Evolutionary conservation across 345 rosid species (phyloP).

Genomic region (Populus euphratica): DNA sequence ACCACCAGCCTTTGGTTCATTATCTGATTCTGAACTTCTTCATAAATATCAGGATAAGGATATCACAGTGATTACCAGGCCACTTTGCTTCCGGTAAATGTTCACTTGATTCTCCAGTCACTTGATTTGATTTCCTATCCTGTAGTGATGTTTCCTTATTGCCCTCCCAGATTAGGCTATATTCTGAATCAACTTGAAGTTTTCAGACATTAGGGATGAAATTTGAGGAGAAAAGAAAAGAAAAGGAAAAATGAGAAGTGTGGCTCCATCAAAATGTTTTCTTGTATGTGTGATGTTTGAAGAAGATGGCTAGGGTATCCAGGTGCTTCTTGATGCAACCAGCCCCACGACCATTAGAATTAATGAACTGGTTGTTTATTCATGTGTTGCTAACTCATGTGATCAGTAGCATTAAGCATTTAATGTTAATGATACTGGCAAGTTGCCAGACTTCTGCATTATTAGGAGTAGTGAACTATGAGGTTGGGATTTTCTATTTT

Average conservation of each 20-base stretch:
- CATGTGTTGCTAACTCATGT: neutral
- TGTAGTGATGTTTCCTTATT: neutral
- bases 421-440: neutral
- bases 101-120: neutral
- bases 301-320: neutral
- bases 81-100: slow-evolving; percentile 31
- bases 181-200: neutral
- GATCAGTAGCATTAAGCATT: neutral
- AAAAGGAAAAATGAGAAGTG: neutral
- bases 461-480: neutral
- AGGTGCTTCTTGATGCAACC: neutral
- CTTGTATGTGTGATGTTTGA: neutral
- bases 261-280: neutral
- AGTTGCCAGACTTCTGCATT: neutral
- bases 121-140: neutral
- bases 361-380: neutral
- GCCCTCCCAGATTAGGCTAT: slow-evolving; percentile 3
- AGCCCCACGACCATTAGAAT: neutral
- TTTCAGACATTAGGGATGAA: neutral
- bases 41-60: slow-evolving; percentile 32
- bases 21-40: slow-evolving; percentile 29
- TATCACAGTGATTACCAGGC: slow-evolving; percentile 9
- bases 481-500: neutral
- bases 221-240: neutral
- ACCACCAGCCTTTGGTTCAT: slow-evolving; percentile 49